These are phyloP conservation scores for Cercospora berteroae DNA, from an alignment of 2,329 filamentous ascomycete species.

Conservation along the genomic window DNA sequence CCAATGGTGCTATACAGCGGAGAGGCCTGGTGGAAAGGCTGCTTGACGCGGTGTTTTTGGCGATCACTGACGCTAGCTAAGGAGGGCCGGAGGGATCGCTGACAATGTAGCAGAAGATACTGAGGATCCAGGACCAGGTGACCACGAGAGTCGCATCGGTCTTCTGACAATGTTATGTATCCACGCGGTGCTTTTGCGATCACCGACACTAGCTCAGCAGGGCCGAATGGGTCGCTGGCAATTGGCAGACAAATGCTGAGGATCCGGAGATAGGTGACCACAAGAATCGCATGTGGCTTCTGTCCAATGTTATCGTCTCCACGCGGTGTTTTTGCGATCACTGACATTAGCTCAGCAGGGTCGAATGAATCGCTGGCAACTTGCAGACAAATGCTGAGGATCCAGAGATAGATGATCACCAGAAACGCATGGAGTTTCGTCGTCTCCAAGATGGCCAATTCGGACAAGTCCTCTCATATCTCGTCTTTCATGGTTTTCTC, in stretches of 20 bases:
- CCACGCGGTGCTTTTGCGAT: no score
- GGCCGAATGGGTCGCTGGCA: no score
- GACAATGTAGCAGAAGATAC: no score
- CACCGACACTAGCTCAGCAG: no score
- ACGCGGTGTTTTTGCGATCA: background rate
- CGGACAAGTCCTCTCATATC: slow-evolving; percentile 6
- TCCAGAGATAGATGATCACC: background rate
- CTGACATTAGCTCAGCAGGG: background rate
- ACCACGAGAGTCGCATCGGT: no score
- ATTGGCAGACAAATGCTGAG: background rate
- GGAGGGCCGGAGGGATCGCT: no score
- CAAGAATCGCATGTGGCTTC: background rate
- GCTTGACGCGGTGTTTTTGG: background rate
- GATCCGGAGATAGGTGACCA: no score
- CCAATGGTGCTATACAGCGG: background rate
- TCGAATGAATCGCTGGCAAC: background rate
- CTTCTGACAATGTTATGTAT: background rate
- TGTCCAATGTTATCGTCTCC: background rate
- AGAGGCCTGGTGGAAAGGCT: background rate
- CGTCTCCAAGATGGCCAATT: background rate
- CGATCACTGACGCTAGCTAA: no score
- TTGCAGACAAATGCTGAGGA: background rate
- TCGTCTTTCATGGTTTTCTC: slow-evolving; percentile 10
- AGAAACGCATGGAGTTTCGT: background rate
- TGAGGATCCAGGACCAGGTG: no score